Percentiles rank a stretch among this genome's conserved stretches.
Evolutionary conservation across 129 eudicot genomes (phyloP).

Genomic region (Solidago caesia): DNA sequence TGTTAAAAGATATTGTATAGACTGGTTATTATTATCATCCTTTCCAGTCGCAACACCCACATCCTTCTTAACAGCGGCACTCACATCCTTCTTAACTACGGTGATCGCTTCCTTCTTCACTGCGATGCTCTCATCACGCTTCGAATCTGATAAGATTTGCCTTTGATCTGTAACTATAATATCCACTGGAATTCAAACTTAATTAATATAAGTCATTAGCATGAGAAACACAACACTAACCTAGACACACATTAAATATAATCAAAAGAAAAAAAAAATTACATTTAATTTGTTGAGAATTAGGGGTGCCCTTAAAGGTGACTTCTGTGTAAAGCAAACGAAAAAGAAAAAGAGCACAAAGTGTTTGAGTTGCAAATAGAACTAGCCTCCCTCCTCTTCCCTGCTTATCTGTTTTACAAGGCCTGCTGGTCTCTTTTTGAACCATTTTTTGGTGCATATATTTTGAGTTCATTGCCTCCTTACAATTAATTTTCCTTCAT

Average conservation of each 20-base stretch:
- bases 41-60: constrained; percentile 1
- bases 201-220: background rate
- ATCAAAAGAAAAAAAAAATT: background rate
- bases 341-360: constrained; percentile 31
- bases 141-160: constrained; percentile 22
- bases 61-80: background rate
- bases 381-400: constrained; percentile 31
- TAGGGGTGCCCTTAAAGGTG: constrained; percentile 14
- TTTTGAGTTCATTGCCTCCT: background rate
- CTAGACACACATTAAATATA: background rate
- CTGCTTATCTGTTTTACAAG: constrained; percentile 15
- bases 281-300: constrained; percentile 32
- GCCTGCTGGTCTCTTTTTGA: constrained; percentile 14
- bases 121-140: constrained; percentile 1
- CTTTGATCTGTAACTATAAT: constrained; percentile 24
- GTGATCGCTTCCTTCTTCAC: constrained; percentile 8
- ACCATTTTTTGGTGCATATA: constrained; percentile 18
- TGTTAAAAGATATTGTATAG: constrained; percentile 34
- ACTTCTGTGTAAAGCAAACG: constrained; percentile 32
- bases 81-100: background rate
- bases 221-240: background rate
- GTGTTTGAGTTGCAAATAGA: constrained; percentile 36
- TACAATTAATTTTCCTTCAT: constrained; percentile 8
- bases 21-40: constrained; percentile 28
- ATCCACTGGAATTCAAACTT: constrained; percentile 29